Evolutionary conservation across 129 eudicot species (phyloP).

Genomic region (Rutidosis leptorrhynchoides): DNA sequence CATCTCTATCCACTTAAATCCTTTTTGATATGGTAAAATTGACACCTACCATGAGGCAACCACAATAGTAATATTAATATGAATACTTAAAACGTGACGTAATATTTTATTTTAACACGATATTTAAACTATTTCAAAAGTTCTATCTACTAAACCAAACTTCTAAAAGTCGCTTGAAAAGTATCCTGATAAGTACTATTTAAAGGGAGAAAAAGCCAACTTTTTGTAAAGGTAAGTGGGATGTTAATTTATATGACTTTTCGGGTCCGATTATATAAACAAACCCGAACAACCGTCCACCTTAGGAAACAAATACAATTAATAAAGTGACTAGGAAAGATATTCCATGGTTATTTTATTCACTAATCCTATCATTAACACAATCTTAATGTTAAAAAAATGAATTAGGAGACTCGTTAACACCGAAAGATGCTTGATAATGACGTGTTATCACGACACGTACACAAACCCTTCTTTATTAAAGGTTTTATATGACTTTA

Average conservation of each 20-base stretch:
- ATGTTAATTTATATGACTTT: conserved; percentile 27
- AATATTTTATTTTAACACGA: too few species aligned
- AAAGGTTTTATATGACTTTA: conserved; percentile 4
- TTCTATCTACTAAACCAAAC: neutral
- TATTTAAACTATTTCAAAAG: neutral
- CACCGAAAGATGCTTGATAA: conserved; percentile 30
- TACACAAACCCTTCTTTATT: conserved; percentile 17
- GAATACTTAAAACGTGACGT: too few species aligned
- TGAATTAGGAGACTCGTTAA: conserved; percentile 21
- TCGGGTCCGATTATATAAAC: conserved; percentile 18
- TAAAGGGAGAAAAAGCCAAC: neutral
- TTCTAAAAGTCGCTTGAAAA: neutral
- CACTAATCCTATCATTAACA: conserved; percentile 30
- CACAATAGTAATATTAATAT: too few species aligned
- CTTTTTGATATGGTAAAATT: too few species aligned
- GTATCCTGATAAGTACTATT: neutral
- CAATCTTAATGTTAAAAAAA: conserved; percentile 7
- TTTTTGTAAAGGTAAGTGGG: conserved; percentile 20
- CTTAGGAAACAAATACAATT: conserved; percentile 6
- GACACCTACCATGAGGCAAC: too few species aligned
- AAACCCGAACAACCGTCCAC: conserved; percentile 22
- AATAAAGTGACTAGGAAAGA: conserved; percentile 16
- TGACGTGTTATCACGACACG: conserved; percentile 27
- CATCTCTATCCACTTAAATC: too few species aligned
- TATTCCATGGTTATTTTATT: conserved; percentile 25